Conservation (phyloP, 306 rosid genomes). For the Medicago lupulina region DNA sequence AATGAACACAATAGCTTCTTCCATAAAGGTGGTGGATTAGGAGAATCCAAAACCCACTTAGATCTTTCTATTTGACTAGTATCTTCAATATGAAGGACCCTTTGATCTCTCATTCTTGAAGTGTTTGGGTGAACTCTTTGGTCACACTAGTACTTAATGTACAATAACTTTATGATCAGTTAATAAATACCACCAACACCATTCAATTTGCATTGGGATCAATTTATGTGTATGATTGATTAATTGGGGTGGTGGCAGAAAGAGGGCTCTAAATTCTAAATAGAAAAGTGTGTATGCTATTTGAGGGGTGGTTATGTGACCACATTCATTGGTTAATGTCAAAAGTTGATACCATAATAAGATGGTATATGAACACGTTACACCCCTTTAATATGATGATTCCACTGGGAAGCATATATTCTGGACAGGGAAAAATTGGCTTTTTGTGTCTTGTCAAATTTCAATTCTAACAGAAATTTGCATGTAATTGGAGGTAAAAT, state of each 20-base stretch:
- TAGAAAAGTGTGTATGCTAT: constrained; percentile 6
- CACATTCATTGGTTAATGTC: constrained; percentile 40
- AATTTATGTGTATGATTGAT: constrained; percentile 22
- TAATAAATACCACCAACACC: constrained; percentile 6
- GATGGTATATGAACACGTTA: constrained; percentile 3
- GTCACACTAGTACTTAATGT: constrained; percentile 27
- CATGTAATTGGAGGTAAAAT: constrained; percentile 41
- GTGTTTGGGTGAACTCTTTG: constrained; percentile 63
- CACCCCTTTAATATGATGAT: constrained; percentile 7
- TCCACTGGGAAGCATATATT: constrained; percentile 40
- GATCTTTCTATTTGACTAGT: constrained; percentile 45
- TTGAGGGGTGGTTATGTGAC: constrained; percentile 29
- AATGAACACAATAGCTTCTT: constrained; percentile 43
- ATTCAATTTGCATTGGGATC: constrained; percentile 6
- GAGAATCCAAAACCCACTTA: constrained; percentile 63
- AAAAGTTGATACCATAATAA: constrained; percentile 27
- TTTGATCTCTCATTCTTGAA: constrained; percentile 51
- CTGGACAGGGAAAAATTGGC: background rate
- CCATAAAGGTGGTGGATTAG: constrained; percentile 64
- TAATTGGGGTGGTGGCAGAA: constrained; percentile 9
- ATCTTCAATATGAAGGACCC: constrained; percentile 40
- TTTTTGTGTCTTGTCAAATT: constrained; percentile 21
- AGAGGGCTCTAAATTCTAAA: constrained; percentile 1
- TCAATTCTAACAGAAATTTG: constrained; percentile 26
- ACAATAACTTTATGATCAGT: constrained; percentile 23